phyloP scores from a whole-genome alignment of 345 rosid species.

The Toxicodendron radicans region DNA sequence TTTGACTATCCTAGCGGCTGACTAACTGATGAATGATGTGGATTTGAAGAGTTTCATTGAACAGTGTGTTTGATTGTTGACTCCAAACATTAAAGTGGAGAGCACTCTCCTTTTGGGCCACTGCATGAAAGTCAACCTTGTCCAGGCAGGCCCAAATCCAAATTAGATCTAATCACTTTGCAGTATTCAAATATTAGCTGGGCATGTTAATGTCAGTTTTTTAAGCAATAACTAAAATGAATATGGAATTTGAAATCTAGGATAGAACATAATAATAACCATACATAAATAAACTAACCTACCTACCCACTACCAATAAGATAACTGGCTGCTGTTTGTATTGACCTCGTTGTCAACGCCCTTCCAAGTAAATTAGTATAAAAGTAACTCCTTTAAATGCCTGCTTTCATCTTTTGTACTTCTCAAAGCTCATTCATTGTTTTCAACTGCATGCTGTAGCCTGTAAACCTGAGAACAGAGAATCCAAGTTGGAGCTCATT shows the following conservation, averaged over 20 bases:
- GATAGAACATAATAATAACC: no score
- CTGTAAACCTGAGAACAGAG: background rate
- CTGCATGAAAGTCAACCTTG: background rate
- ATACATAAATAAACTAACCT: no score
- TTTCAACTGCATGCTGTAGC: background rate
- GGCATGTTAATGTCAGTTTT: no score
- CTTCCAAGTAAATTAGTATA: background rate
- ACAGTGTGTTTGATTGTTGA: background rate
- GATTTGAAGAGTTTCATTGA: background rate
- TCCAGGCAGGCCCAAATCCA: background rate
- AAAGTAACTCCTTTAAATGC: background rate
- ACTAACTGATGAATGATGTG: background rate
- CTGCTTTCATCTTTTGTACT: background rate
- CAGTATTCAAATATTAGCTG: no score
- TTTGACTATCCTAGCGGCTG: background rate
- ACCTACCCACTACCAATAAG: no score
- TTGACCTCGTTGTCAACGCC: slow-evolving; percentile 9
- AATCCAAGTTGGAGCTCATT: background rate
- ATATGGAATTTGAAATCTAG: background rate
- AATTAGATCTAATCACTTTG: background rate
- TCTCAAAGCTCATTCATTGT: background rate
- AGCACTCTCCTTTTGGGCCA: background rate
- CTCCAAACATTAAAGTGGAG: background rate
- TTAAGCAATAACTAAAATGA: background rate
- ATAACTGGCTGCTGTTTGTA: no score